phyloP scores from a whole-genome alignment of 345 rosid genomes.

The Rhodamnia argentea region DNA sequence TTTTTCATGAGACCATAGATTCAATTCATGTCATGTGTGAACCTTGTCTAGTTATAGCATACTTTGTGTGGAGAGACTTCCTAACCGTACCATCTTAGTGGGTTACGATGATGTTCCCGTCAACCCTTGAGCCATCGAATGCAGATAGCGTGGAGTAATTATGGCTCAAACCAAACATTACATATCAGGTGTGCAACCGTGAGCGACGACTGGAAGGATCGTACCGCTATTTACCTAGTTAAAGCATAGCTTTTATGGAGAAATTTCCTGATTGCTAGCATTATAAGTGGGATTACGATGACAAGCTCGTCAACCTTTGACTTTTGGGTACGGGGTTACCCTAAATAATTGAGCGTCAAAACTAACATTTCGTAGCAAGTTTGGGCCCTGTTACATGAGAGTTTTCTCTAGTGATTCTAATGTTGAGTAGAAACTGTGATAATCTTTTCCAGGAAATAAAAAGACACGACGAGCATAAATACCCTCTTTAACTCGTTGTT shows the following conservation, averaged over 20 bases:
- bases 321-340: rapidly evolving
- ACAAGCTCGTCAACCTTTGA: neutral
- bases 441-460: no score
- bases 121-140: neutral
- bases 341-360: neutral
- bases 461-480: no score
- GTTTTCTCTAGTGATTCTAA: no score
- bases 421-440: no score
- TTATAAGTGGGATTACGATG: neutral
- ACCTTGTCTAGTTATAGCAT: neutral
- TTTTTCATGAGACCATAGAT: neutral
- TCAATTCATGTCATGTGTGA: neutral
- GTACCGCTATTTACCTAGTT: neutral
- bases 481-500: no score
- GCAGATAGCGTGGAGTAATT: neutral
- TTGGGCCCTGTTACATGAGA: no score
- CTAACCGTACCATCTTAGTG: neutral
- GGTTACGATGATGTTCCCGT: neutral
- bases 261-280: neutral
- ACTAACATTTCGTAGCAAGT: neutral
- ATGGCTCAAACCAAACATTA: neutral
- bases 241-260: neutral
- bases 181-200: neutral
- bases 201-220: neutral
- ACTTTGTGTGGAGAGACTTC: neutral